phyloP scores from a whole-genome alignment of 306 rosid species.

The Begonia fuchsioides region DNA sequence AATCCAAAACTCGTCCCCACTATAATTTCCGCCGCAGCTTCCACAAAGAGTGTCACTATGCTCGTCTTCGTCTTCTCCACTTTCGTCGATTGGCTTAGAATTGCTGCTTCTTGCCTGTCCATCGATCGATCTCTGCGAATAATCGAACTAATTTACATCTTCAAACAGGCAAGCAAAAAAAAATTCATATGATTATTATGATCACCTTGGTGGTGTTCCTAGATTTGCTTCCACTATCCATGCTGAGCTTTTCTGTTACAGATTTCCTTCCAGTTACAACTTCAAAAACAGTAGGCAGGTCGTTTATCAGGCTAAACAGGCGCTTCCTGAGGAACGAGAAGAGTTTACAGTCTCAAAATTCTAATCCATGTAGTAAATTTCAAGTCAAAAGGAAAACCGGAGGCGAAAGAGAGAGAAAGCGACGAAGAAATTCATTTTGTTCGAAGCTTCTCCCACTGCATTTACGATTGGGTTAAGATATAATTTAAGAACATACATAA shows the following conservation, averaged over 20 bases:
- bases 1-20: constrained; percentile 46
- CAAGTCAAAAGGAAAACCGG: no score
- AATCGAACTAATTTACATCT: constrained; percentile 4
- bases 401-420: no score
- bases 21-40: constrained; percentile 48
- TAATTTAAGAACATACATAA: no score
- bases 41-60: constrained; percentile 41
- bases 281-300: constrained; percentile 49
- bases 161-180: background rate
- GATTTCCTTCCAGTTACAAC: constrained; percentile 41
- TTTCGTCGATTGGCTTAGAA: constrained; percentile 4
- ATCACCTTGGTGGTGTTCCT: constrained; percentile 38
- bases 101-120: constrained; percentile 32
- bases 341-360: no score
- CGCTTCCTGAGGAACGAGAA: constrained; percentile 34
- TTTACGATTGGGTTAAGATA: no score
- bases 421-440: no score
- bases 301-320: constrained; percentile 37
- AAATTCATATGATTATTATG: background rate
- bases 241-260: constrained; percentile 30
- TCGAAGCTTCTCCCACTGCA: no score
- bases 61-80: constrained; percentile 6
- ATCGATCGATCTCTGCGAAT: constrained; percentile 38
- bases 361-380: no score
- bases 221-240: constrained; percentile 44